A percentile compares a stretch with the other conserved stretches of the same genome.
phyloP scores from a whole-genome alignment of 2,329 filamentous ascomycete genomes.

The Colletotrichum incanum region DNA sequence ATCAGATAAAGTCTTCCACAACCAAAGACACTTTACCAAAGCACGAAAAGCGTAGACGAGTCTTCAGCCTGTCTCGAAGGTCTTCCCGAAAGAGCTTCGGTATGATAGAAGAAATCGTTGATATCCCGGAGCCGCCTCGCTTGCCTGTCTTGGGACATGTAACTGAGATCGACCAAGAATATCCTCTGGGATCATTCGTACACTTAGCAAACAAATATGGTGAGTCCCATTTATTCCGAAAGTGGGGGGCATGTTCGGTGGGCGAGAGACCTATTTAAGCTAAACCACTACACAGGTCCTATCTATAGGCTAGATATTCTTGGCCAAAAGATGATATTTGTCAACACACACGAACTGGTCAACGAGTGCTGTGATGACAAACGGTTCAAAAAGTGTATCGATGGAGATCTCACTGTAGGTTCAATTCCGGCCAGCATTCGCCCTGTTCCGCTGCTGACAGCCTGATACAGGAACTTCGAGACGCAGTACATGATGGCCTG shows the following conservation, averaged over 20 bases:
- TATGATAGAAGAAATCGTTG: slow-evolving; percentile 48
- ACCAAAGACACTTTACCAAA: not conserved
- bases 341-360: slow-evolving; percentile 69
- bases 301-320: slow-evolving; percentile 72
- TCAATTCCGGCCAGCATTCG: rapidly evolving
- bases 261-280: not conserved
- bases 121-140: slow-evolving; percentile 65
- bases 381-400: slow-evolving; percentile 73
- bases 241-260: not conserved
- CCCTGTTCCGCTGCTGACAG: not conserved
- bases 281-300: slow-evolving; percentile 59
- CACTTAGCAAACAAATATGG: slow-evolving; percentile 77
- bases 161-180: slow-evolving; percentile 72
- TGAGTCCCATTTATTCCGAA: slow-evolving; percentile 50
- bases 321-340: slow-evolving; percentile 62
- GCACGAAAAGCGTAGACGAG: slow-evolving; percentile 18
- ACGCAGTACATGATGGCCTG: slow-evolving; percentile 63
- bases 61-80: slow-evolving; percentile 27
- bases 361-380: slow-evolving; percentile 77
- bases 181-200: slow-evolving; percentile 69
- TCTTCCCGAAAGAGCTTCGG: slow-evolving; percentile 14
- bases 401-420: slow-evolving; percentile 57
- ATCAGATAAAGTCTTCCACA: not conserved
- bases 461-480: slow-evolving; percentile 64
- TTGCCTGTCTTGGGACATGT: slow-evolving; percentile 78